Percentiles rank a stretch among this genome's conserved stretches.
These are phyloP conservation scores for Candida caryicola DNA, from an alignment of 805 yeast species.

Conservation along the genomic window DNA sequence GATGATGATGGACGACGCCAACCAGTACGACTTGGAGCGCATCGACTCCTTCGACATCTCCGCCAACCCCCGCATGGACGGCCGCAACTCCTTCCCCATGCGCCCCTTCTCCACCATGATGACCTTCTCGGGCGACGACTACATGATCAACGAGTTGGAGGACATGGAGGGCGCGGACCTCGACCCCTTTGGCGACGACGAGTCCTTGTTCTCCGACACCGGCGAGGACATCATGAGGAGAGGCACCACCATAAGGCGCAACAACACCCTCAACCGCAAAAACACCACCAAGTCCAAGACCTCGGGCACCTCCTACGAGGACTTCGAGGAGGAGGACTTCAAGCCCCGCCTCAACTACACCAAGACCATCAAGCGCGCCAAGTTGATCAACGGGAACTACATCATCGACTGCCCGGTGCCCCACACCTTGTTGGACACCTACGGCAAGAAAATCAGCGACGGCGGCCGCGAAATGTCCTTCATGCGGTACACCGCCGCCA, in stretches of 20 bases:
- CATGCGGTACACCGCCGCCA: constrained; percentile 92
- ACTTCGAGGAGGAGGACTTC: constrained; percentile 36
- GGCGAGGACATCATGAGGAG: constrained; percentile 37
- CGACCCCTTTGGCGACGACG: constrained; percentile 46
- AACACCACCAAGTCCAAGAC: constrained; percentile 6
- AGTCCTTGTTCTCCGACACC: constrained; percentile 40
- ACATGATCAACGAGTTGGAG: constrained; percentile 38
- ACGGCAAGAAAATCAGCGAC: constrained; percentile 34
- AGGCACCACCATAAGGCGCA: constrained; percentile 28
- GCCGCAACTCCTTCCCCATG: constrained; percentile 11
- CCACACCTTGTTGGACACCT: constrained; percentile 32
- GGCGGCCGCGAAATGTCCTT: constrained; percentile 64
- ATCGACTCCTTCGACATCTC: constrained; percentile 14
- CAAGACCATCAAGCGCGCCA: constrained; percentile 44
- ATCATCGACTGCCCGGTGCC: constrained; percentile 46
- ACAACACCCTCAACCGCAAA: constrained; percentile 14
- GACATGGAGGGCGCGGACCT: constrained; percentile 36
- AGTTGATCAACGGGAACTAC: constrained; percentile 51
- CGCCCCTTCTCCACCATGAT: constrained; percentile 21
- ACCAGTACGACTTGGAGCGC: constrained; percentile 20
- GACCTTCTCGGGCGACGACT: constrained; percentile 36
- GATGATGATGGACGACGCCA: constrained; percentile 13
- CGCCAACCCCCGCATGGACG: background rate
- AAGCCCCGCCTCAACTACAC: constrained; percentile 41
- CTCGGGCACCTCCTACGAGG: constrained; percentile 7